Evolutionary conservation across 805 yeast species (phyloP), one percentile per base, ranked within the genome.

Genomic region (Wickerhamiella bombiphila): DNA sequence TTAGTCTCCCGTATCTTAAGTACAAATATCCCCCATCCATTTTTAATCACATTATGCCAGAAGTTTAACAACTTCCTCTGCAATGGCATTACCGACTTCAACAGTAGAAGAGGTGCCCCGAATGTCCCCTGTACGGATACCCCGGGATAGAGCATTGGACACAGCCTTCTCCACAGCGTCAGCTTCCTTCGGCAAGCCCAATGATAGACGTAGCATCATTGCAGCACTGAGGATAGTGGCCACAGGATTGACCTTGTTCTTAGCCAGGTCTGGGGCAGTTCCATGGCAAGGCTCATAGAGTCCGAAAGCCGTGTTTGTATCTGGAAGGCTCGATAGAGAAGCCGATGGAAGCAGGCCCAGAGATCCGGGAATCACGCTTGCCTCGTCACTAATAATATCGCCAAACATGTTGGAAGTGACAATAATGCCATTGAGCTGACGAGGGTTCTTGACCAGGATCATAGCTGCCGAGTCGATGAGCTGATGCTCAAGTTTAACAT

Each of bases 221-320:
- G 97, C 97, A 9, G 82, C 93, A 19, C 96, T 85, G 53, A 91
- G 70, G 51, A 88, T 86, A 18, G 96, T 82, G 37, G 97, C 98
- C 41, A 88, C 63, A 37, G 98, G 98, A 63, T 88, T 88, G 42
- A 86, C 98, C 64, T 81, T 79, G 58, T 83, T 82, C 42, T 63
- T 66, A 37, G 77, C 76, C 56, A 88, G 73, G 60, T 88, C 98
- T 37, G 98, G 98, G 25, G 98, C 98, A 34, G 95, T 79, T 34
- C 98, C 98, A 59, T 88, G 98, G 57, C 96, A 88, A 48, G 98
- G 97, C 65, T 91, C 98, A 59, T 91, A 91, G 47, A 91, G 68
- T 42, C 98, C 98, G 56, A 91, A 86, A 1, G 97, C 97, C 36
- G 70, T 66, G 68, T 86, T 86, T 29, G 88, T 74, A 61, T 88